Conservation (phyloP, 805 yeast genomes). For the Spathaspora boniae region DNA sequence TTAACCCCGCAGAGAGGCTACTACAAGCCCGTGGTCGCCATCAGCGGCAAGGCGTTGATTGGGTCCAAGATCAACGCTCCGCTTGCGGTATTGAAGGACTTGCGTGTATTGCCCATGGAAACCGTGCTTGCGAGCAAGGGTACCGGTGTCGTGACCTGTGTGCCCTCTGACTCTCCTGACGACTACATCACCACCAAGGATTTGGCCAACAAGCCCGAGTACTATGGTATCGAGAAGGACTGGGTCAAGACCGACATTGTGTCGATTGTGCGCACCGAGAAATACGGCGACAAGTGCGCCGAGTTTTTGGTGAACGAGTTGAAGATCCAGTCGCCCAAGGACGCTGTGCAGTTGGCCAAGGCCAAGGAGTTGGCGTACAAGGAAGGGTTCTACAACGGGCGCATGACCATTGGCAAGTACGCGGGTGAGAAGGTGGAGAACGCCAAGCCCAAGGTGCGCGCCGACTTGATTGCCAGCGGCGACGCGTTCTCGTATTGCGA, state of each 20-base stretch:
- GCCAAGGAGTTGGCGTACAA: constrained; percentile 96
- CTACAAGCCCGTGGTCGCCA: constrained; percentile 53
- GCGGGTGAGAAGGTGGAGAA: constrained; percentile 85
- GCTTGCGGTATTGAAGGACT: constrained; percentile 59
- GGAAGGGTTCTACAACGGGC: constrained; percentile 94
- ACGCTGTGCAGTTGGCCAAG: constrained; percentile 74
- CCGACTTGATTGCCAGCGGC: constrained; percentile 72
- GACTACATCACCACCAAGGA: constrained; percentile 87
- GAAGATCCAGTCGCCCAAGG: constrained; percentile 95
- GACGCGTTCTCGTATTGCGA: constrained; percentile 89
- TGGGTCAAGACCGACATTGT: constrained; percentile 80
- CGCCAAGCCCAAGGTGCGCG: constrained; percentile 85
- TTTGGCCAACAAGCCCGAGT: constrained; percentile 84
- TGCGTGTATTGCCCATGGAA: constrained; percentile 95
- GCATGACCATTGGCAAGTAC: constrained; percentile 74
- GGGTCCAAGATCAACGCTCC: constrained; percentile 91
- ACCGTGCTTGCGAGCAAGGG: constrained; percentile 93
- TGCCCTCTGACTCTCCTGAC: constrained; percentile 98
- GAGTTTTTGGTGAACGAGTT: constrained; percentile 76
- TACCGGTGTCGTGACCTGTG: constrained; percentile 98
- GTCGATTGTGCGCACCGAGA: constrained; percentile 73
- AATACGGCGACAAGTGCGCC: constrained; percentile 87
- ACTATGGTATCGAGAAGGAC: constrained; percentile 75
- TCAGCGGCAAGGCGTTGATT: constrained; percentile 71
- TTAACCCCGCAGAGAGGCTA: constrained; percentile 85